Evolutionary conservation across 306 rosid species (phyloP).

Genomic region (Adenanthera pavonina): DNA sequence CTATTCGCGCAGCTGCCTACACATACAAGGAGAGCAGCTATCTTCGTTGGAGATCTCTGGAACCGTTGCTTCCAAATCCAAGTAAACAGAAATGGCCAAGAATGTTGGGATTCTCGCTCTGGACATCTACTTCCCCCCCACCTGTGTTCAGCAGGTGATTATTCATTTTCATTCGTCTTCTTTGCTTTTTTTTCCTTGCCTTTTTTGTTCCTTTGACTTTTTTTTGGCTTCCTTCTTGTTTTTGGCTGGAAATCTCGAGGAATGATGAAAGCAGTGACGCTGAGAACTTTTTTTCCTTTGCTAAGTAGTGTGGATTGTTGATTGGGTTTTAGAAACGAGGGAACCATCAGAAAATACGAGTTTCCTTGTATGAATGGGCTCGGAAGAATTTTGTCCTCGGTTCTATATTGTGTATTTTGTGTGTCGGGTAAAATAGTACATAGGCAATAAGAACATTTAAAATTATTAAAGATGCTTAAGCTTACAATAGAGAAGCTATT

Average conservation of each 20-base stretch:
- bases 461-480: conserved; percentile 22
- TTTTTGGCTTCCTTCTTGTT: not conserved
- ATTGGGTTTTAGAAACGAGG: not conserved
- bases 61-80: not conserved
- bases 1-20: conserved; percentile 3
- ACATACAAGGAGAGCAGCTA: conserved; percentile 5
- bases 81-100: conserved; percentile 61
- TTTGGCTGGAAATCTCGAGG: not conserved
- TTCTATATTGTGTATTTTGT: not conserved
- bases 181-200: not conserved
- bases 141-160: conserved; percentile 82
- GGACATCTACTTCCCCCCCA: conserved; percentile 93
- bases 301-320: not conserved
- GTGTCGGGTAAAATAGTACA: not conserved
- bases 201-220: not conserved
- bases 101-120: conserved; percentile 93
- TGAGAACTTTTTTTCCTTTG: not conserved
- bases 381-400: not conserved
- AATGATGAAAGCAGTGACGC: not conserved
- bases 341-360: not conserved
- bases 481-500: not conserved
- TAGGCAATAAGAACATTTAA: not conserved
- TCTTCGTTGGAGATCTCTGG: not conserved
- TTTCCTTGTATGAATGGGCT: not conserved
- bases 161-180: not conserved